Evolutionary conservation across 352 stramenopile genomes (phyloP).

Genomic region (Plasmopara halstedii): DNA sequence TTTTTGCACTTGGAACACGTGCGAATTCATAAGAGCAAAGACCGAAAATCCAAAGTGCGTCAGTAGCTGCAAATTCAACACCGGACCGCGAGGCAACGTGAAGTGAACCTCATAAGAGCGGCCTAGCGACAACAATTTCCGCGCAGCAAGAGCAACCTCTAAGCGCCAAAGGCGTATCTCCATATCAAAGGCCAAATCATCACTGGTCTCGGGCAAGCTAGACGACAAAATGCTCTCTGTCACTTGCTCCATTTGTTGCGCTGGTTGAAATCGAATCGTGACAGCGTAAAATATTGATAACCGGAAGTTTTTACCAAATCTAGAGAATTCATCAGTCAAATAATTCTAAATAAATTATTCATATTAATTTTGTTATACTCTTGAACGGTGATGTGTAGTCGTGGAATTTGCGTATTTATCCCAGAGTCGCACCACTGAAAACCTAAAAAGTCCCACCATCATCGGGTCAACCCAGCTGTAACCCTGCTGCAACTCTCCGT

Average conservation of each 20-base stretch:
- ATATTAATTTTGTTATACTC: too few relatives aligned
- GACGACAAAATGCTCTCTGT: not conserved
- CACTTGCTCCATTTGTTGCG: conserved; percentile 4
- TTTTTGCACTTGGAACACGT: conserved; percentile 45
- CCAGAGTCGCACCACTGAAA: too few relatives aligned
- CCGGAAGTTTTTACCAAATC: too few relatives aligned
- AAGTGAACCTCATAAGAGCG: conserved; percentile 49
- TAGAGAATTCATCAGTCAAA: too few relatives aligned
- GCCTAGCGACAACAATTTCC: conserved; percentile 56
- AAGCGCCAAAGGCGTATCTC: conserved; percentile 37
- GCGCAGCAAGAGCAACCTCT: conserved; percentile 31
- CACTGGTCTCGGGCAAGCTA: not conserved
- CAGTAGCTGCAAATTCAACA: conserved; percentile 10
- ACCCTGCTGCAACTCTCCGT: too few relatives aligned
- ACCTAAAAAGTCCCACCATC: too few relatives aligned
- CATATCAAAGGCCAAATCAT: conserved; percentile 32
- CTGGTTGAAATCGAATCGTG: too few relatives aligned
- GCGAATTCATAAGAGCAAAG: conserved; percentile 32
- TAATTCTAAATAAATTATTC: too few relatives aligned
- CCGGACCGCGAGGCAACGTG: conserved; percentile 18
- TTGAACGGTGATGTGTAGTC: too few relatives aligned
- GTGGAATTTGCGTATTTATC: too few relatives aligned
- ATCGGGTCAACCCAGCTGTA: too few relatives aligned
- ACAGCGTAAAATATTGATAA: too few relatives aligned
- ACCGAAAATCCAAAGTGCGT: conserved; percentile 40